Evolutionary conservation across 176 grass and related monocot genomes (phyloP).

Genomic region (Tuctoria greenei): DNA sequence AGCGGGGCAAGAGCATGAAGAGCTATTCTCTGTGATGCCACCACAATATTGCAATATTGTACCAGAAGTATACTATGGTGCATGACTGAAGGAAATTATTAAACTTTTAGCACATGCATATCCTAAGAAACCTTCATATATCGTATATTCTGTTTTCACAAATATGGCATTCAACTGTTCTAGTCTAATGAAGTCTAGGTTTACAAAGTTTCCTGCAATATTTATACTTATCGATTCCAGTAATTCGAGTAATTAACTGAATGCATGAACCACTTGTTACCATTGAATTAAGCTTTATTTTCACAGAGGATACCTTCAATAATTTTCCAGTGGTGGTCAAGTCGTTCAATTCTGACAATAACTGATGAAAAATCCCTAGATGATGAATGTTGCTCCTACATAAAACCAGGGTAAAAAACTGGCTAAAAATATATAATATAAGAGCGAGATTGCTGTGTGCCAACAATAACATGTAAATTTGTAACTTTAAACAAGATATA

Average conservation of each 20-base stretch:
- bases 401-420: conserved; percentile 29
- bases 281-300: conserved; percentile 10
- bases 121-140: conserved; percentile 11
- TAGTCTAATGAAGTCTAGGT: conserved; percentile 10
- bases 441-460: not conserved
- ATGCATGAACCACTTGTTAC: not conserved
- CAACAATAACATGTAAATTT: not conserved
- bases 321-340: conserved; percentile 60
- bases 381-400: conserved; percentile 55
- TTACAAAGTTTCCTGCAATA: conserved; percentile 12
- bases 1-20: no score
- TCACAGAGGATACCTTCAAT: conserved; percentile 52
- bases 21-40: no score
- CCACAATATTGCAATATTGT: not conserved
- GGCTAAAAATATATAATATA: conserved; percentile 11
- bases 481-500: conserved; percentile 16
- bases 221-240: not conserved
- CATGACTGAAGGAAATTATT: conserved; percentile 1
- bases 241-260: not conserved
- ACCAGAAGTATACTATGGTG: not conserved
- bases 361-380: conserved; percentile 66
- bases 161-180: conserved; percentile 18
- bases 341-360: conserved; percentile 64
- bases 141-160: conserved; percentile 27
- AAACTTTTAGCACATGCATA: conserved; percentile 13